Evolutionary conservation across 129 eudicot species (phyloP).

Genomic region (Arctium lappa): DNA sequence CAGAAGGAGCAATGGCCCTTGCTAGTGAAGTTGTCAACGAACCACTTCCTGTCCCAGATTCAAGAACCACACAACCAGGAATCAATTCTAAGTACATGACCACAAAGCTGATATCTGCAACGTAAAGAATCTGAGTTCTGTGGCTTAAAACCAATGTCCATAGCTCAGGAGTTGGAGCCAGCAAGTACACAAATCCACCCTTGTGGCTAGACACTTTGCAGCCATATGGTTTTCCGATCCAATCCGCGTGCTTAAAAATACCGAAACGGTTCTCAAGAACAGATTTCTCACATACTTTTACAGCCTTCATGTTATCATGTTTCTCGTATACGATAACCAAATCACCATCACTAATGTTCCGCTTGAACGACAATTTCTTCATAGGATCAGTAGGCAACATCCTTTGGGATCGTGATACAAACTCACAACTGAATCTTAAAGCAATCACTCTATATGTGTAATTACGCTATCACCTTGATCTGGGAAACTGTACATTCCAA

Average conservation of each 20-base stretch:
- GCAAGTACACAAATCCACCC: constrained; percentile 79
- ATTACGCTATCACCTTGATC: neutral
- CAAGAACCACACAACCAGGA: constrained; percentile 89
- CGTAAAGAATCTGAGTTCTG: constrained; percentile 85
- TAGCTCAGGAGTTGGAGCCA: constrained; percentile 92
- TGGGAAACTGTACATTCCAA: neutral
- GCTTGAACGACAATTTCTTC: constrained; percentile 54
- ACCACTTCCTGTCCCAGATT: constrained; percentile 96
- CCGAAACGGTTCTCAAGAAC: constrained; percentile 83
- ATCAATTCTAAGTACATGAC: constrained; percentile 82
- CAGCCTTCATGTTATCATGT: constrained; percentile 75
- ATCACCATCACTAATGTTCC: constrained; percentile 60
- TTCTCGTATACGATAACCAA: constrained; percentile 82
- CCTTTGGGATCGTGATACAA: neutral
- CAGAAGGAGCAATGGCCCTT: constrained; percentile 79
- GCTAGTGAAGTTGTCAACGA: constrained; percentile 80
- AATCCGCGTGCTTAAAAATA: constrained; percentile 72
- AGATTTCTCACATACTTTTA: constrained; percentile 51
- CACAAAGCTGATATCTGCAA: constrained; percentile 92
- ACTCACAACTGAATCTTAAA: neutral
- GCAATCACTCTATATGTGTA: neutral
- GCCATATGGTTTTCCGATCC: constrained; percentile 88
- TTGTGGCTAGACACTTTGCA: constrained; percentile 77
- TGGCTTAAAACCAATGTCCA: constrained; percentile 96
- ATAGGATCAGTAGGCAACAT: constrained; percentile 50